Base-by-base conservation (phyloP, 768 basidiomycete genomes). In the Clitopilus hobsonii region DNA sequence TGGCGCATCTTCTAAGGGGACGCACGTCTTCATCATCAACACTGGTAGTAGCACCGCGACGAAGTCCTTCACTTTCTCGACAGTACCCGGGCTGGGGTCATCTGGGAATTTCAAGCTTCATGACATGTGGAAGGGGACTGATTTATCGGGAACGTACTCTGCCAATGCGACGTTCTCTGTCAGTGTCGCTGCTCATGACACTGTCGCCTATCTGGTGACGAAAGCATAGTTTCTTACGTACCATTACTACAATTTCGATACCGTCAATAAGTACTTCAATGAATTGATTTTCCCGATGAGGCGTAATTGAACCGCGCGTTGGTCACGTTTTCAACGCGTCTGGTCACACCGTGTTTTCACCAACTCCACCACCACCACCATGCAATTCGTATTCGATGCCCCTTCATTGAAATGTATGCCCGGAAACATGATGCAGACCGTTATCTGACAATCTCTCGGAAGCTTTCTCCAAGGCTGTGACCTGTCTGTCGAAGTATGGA, bases 401-500 rank as follows among this genome's bases (percentile, higher is more conserved):
- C 74, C 71, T 29, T 77, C 85, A 24, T 63, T 83, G 52, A 83
- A 80, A 68, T 71, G 80, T 81, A 70, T 52, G 67, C 56, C 54
- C 51, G 41, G 10, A 18, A 45, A 10, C 55, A 53, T 49, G 29
- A 25, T 14, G 27, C 56, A 41, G 51, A 55, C 57, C 7, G 51
- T 56, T 26, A 23, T 54, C 57, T 36, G 58, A 56, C 57, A 55
- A 61, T 63, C 51, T 54, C 54, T 45, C 64, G 51, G 49, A 60
- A 93, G 91, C 85, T 52, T 85, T 93, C 63, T 84, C 86, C 24
- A 86, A 80, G 66, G 86, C 88, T 11, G 71, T 94, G 49, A 74
- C 80, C 4, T 94, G 92, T 68, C 73, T 93, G 41, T 85, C 90
- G 30, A 84, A 80, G 71, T 93, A 91, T 65, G 89, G 91, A 50